These are phyloP conservation scores for Suhomyces tanzawaensis DNA, from an alignment of 805 yeast species.

Conservation along the genomic window DNA sequence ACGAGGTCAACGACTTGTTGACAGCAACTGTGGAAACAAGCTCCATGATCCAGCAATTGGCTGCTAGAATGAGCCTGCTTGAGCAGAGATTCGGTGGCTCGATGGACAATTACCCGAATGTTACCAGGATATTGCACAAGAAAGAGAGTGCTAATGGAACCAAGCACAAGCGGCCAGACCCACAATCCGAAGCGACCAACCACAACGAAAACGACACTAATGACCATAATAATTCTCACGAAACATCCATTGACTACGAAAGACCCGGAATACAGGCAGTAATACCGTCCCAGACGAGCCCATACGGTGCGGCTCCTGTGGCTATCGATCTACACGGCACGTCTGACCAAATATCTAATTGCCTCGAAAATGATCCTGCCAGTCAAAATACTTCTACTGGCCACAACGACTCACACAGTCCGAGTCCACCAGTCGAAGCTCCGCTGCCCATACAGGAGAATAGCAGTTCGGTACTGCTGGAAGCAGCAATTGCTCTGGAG, in stretches of 20 bases:
- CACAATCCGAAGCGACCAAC: no score
- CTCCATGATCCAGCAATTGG: slow-evolving; percentile 7
- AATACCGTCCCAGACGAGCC: no score
- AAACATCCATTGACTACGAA: no score
- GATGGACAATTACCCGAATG: neutral
- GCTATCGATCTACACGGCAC: no score
- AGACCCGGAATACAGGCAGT: no score
- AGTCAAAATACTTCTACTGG: neutral
- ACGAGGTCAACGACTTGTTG: slow-evolving; percentile 9
- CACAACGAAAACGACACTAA: no score
- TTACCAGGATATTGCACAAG: neutral
- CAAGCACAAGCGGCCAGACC: no score
- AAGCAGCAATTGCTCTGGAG: no score
- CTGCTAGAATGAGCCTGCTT: neutral
- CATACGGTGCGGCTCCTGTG: no score
- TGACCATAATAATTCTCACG: no score
- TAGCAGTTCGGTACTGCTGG: neutral
- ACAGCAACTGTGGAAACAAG: slow-evolving; percentile 12
- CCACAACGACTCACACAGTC: neutral
- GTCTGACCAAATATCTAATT: no score
- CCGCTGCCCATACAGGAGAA: neutral
- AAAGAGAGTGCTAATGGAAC: neutral
- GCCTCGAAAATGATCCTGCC: neutral
- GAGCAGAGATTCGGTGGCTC: neutral
- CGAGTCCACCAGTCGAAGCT: neutral